Conservation (phyloP, 2,329 filamentous ascomycete species). For the Daldinia sp. region DNA sequence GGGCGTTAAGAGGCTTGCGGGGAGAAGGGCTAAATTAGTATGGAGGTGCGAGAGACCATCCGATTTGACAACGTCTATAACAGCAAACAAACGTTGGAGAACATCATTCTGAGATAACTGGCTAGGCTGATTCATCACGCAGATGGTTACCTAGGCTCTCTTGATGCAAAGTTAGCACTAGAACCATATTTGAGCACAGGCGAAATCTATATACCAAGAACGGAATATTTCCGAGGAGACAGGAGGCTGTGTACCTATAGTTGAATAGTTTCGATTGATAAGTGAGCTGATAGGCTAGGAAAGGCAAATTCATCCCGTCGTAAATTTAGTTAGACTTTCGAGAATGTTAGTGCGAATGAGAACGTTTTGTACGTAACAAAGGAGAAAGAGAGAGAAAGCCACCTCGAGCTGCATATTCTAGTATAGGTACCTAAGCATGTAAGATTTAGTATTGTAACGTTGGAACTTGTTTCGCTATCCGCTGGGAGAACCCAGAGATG, state of each 20-base stretch:
- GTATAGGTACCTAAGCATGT: neutral
- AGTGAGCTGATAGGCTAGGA: neutral
- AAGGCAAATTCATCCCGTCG: neutral
- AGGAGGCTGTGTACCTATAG: neutral
- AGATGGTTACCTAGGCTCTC: neutral
- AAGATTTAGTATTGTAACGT: slow-evolving; percentile 1
- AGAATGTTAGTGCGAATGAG: neutral
- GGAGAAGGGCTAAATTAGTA: neutral
- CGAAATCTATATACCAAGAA: neutral
- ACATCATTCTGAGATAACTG: slow-evolving; percentile 2
- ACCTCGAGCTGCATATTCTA: neutral
- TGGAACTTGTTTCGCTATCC: neutral
- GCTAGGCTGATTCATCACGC: neutral
- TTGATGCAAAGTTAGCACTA: neutral
- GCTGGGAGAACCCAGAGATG: slow-evolving; percentile 1
- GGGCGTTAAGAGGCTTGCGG: neutral
- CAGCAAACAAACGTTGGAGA: neutral
- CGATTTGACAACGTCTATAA: slow-evolving; percentile 8
- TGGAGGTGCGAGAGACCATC: slow-evolving; percentile 12
- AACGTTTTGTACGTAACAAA: neutral
- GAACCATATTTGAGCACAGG: neutral
- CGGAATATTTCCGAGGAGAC: neutral
- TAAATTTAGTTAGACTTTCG: neutral
- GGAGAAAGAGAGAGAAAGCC: too few species aligned
- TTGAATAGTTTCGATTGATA: neutral